Percentiles rank a stretch among this genome's conserved stretches.
These are phyloP conservation scores for Rutidosis leptorrhynchoides DNA, from an alignment of 129 eudicot species.

Conservation along the genomic window DNA sequence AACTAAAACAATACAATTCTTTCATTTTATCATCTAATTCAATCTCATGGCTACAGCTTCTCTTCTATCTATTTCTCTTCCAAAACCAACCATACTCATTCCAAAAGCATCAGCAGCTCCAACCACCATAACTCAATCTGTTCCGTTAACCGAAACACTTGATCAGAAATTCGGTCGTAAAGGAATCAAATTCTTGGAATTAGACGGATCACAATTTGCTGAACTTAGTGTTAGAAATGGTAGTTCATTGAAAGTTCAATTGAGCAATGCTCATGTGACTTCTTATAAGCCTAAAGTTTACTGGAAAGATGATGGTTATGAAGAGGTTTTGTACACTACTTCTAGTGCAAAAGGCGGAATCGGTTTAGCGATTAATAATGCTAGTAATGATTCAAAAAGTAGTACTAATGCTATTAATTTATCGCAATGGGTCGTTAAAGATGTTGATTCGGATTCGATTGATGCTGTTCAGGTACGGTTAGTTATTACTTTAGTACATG, in stretches of 20 bases:
- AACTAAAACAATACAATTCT: constrained; percentile 18
- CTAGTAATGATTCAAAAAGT: constrained; percentile 27
- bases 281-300: constrained; percentile 91
- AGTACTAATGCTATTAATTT: constrained; percentile 33
- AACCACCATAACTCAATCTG: constrained; percentile 33
- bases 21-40: constrained; percentile 26
- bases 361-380: constrained; percentile 60
- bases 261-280: constrained; percentile 75
- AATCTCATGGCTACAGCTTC: constrained; percentile 60
- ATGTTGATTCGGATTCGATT: constrained; percentile 83
- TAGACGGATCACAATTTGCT: constrained; percentile 42
- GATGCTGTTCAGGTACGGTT: constrained; percentile 86
- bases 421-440: constrained; percentile 64
- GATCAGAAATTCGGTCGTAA: constrained; percentile 79
- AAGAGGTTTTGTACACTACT: constrained; percentile 65
- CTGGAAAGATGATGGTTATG: constrained; percentile 89
- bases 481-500: background rate
- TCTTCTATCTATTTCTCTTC: constrained; percentile 62
- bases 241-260: constrained; percentile 64
- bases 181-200: constrained; percentile 66
- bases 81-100: constrained; percentile 45
- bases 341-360: constrained; percentile 61
- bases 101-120: constrained; percentile 43
- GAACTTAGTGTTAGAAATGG: constrained; percentile 86
- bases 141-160: constrained; percentile 47